These are phyloP conservation scores for Clausena lansium DNA, from an alignment of 345 rosid species.

Conservation along the genomic window DNA sequence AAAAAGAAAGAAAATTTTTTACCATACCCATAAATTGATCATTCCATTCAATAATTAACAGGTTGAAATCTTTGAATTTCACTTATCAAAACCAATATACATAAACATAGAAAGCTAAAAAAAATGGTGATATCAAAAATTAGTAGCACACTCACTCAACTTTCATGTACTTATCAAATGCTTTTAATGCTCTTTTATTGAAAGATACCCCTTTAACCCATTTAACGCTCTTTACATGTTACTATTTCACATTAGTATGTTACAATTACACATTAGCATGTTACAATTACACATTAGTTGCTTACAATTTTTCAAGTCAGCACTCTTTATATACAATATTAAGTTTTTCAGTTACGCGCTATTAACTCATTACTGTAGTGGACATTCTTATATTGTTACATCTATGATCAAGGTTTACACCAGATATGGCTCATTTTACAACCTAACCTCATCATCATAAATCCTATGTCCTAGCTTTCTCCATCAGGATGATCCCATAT, in stretches of 20 bases:
- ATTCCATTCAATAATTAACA: not conserved
- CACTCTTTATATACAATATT: not conserved
- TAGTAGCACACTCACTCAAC: not conserved
- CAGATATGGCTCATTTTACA: not conserved
- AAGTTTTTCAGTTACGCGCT: not conserved
- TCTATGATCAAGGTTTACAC: not conserved
- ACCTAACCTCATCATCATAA: not conserved
- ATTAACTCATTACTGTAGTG: not conserved
- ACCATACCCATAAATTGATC: not conserved
- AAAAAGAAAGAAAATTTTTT: constrained; percentile 14
- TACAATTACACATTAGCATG: not conserved
- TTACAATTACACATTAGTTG: not conserved
- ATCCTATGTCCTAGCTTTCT: not conserved
- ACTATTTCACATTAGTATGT: not conserved
- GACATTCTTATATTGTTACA: not conserved
- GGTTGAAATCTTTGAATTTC: not conserved
- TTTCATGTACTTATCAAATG: not conserved
- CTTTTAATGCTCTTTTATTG: not conserved
- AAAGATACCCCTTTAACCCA: not conserved
- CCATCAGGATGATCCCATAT: not conserved
- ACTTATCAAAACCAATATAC: not conserved
- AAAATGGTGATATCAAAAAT: not conserved
- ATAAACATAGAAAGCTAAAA: not conserved
- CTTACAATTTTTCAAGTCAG: not conserved
- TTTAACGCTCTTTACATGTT: not conserved